Evolutionary conservation across 1,139 yeast genomes (phyloP).

Genomic region (Lodderomyces theae): DNA sequence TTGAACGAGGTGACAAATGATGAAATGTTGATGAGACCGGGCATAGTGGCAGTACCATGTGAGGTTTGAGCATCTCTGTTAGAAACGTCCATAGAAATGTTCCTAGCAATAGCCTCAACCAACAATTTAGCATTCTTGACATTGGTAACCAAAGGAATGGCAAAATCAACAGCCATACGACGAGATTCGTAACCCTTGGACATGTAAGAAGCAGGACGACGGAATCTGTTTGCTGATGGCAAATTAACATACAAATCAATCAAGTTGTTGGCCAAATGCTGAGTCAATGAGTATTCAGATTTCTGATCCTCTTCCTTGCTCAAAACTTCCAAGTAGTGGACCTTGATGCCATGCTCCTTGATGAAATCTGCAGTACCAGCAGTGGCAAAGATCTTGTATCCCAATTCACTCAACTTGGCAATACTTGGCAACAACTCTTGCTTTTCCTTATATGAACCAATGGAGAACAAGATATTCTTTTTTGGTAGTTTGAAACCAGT

Average conservation of each 20-base stretch:
- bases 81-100: constrained; percentile 63
- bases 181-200: constrained; percentile 97
- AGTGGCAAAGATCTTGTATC: constrained; percentile 91
- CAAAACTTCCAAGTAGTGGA: constrained; percentile 89
- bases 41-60: constrained; percentile 75
- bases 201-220: constrained; percentile 98
- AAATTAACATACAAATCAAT: constrained; percentile 94
- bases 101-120: constrained; percentile 86
- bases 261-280: constrained; percentile 93
- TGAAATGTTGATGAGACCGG: constrained; percentile 83
- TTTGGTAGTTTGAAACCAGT: constrained; percentile 95
- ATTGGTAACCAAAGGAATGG: constrained; percentile 95
- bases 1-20: constrained; percentile 73
- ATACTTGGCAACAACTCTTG: constrained; percentile 89
- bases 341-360: constrained; percentile 91
- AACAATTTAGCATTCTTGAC: constrained; percentile 96
- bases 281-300: constrained; percentile 91
- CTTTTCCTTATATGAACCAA: constrained; percentile 98
- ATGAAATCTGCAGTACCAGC: constrained; percentile 99
- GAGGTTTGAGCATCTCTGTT: constrained; percentile 89
- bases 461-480: constrained; percentile 88
- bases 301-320: constrained; percentile 74
- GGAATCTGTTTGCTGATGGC: constrained; percentile 95
- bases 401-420: constrained; percentile 74
- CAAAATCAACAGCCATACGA: constrained; percentile 99